These are phyloP conservation scores for Marasmius oreades DNA, from an alignment of 1,284 basidiomycete species.

Conservation along the genomic window DNA sequence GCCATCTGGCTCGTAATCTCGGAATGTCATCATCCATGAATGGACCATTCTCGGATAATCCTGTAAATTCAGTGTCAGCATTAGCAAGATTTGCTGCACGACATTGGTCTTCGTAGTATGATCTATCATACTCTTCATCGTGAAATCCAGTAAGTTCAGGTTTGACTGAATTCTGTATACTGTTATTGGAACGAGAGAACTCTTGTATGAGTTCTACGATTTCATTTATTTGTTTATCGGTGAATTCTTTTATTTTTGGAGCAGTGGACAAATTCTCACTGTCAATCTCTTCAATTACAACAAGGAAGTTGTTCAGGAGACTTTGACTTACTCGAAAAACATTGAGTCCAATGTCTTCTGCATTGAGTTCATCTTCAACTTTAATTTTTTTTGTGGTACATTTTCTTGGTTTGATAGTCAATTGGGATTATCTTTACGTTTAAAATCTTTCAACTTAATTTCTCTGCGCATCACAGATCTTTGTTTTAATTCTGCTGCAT, in stretches of 20 bases:
- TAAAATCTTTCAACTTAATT: background rate
- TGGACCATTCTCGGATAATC: constrained; percentile 1
- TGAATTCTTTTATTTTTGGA: background rate
- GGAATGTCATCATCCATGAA: constrained; percentile 14
- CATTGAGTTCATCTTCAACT: background rate
- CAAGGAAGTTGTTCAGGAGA: background rate
- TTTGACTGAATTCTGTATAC: background rate
- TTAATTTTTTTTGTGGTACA: background rate
- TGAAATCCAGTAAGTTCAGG: background rate
- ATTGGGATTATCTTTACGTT: background rate
- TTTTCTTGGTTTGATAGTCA: background rate
- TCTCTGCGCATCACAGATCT: constrained; percentile 8
- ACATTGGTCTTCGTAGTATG: background rate
- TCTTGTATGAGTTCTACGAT: background rate
- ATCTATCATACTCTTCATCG: background rate
- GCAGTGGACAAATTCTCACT: background rate
- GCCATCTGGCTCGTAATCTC: constrained; percentile 17
- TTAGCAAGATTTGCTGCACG: background rate
- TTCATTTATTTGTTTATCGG: background rate
- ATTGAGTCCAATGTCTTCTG: background rate
- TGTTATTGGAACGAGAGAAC: background rate
- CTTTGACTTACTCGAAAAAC: background rate
- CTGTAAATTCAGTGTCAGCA: background rate
- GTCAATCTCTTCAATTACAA: background rate
- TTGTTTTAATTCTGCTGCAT: constrained; percentile 4